Base-by-base conservation (phyloP, 2,329 filamentous ascomycete species). In the Aspergillus ochraceus region DNA sequence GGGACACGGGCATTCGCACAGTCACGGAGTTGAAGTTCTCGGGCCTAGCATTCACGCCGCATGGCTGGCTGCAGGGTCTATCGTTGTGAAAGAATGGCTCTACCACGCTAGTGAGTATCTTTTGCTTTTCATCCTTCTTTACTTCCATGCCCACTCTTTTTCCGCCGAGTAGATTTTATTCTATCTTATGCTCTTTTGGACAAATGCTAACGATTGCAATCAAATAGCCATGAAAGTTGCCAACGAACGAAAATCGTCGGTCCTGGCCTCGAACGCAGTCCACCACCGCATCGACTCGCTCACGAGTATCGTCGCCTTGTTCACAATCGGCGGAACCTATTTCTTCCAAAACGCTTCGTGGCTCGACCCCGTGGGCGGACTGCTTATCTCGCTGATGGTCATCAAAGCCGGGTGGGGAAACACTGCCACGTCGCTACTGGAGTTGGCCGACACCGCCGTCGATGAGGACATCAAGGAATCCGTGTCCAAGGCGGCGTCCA, bases 271-370 rank as follows among this genome's bases (percentile, higher is more conserved):
- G 60, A 99, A 99, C 73, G 94, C 95, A 60, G 85, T 98, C 66
- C 95, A 99, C 78, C 95, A 98, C 80, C 91, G 95, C 61, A 89
- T 99, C 73, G 95, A 99, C 77, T 97, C 92, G 60, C 84, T 97
- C 58, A 99, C 95, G 1, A 94, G 94, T 65, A 90, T 98, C 68
- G 95, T 98, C 58, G 96, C 95, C 2, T 84, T 98, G 30, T 83
- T 90, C 59, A 94, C 91, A 24, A 97, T 99, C 69, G 86, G 92
- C 19, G 93, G 92, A 49, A 92, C 93, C 52, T 96, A 98, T 76
- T 82, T 96, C 55, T 83, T 97, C 65, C 84, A 88, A 58, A 89
- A 93, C 70, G 93, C 94, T 55, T 86, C 90, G 30, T 98, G 95
- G 93, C 83, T 98, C 54, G 95, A 99, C 75, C 93, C 95, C 10